Base-by-base conservation (phyloP, 768 basidiomycete genomes). In the Infundibulicybe gibba region DNA sequence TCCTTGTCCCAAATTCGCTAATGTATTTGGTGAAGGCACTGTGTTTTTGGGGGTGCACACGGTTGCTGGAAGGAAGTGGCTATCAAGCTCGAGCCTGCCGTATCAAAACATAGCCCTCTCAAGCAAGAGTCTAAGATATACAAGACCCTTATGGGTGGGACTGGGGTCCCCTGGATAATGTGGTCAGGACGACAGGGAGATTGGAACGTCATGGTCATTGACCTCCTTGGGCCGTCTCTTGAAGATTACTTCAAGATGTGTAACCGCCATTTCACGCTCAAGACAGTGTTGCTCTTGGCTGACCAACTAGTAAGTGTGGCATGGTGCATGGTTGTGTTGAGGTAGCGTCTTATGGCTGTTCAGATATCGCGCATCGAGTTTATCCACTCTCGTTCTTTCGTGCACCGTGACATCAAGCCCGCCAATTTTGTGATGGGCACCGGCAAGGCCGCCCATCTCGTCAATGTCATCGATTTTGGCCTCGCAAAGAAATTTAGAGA, bases 371-470 rank as follows among this genome's bases (percentile, higher is more conserved):
- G 95, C 41, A 86, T 97, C 59, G 91, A 97, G 65, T 98, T 93
- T 65, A 93, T 97, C 54, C 95, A 99, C 68, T 90, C 89, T 1
- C 87, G 91, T 60, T 90, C 91, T 59, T 87, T 95, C 55, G 83
- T 97, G 35, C 95, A 98, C 65, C 89, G 95, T 54, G 95, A 98
- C 63, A 88, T 99, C 67, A 99, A 98, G 65, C 95, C 95, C 32
- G 95, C 95, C 58, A 98, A 99, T 70, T 99, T 99, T 62, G 86
- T 99, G 50, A 97, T 98, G 91, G 90, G 92, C 52, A 84, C 63
- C 61, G 71, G 69, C 32, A 69, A 68, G 53, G 70, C 71, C 20
- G 60, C 77, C 0, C 76, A 77, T 56, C 68, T 84, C 57, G 94
- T 99, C 62, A 95, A 98, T 64, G 89, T 99, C 54, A 90, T 90